phyloP scores from a whole-genome alignment of 1,139 yeast genomes.

The Debaryomyces nepalensis region DNA sequence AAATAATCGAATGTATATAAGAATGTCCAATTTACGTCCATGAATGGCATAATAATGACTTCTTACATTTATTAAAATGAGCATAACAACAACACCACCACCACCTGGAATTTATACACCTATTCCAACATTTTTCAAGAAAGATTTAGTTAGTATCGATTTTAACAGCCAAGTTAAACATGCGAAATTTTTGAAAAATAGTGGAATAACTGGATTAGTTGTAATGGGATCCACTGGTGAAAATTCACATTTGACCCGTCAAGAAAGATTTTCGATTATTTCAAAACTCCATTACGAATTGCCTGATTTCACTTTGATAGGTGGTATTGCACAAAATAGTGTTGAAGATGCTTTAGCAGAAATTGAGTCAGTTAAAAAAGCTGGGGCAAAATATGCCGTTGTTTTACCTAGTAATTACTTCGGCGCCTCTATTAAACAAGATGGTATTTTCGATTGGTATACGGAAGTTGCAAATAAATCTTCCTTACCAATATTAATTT shows the following conservation, averaged over 20 bases:
- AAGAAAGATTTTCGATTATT: constrained; percentile 42
- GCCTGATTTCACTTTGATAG: constrained; percentile 45
- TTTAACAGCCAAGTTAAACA: constrained; percentile 38
- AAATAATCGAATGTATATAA: constrained; percentile 1
- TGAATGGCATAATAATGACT: background rate
- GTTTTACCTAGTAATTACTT: constrained; percentile 53
- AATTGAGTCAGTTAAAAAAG: constrained; percentile 36
- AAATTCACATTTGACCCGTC: constrained; percentile 46
- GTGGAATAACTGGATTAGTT: constrained; percentile 40
- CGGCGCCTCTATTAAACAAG: constrained; percentile 44
- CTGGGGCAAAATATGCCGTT: constrained; percentile 51
- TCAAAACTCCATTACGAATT: constrained; percentile 38
- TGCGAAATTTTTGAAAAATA: constrained; percentile 33
- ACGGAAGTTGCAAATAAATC: constrained; percentile 48
- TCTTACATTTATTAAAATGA: background rate
- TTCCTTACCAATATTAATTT: constrained; percentile 50
- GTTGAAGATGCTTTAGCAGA: constrained; percentile 46
- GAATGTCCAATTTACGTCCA: background rate
- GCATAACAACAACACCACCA: background rate
- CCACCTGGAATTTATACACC: constrained; percentile 37
- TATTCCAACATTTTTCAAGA: constrained; percentile 43
- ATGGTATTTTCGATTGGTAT: constrained; percentile 49
- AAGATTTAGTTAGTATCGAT: constrained; percentile 34
- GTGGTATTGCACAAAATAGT: constrained; percentile 49
- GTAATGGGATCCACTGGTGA: constrained; percentile 51